Evolutionary conservation across 2,329 filamentous ascomycete genomes (phyloP).

Genomic region (Orbilia quercus): DNA sequence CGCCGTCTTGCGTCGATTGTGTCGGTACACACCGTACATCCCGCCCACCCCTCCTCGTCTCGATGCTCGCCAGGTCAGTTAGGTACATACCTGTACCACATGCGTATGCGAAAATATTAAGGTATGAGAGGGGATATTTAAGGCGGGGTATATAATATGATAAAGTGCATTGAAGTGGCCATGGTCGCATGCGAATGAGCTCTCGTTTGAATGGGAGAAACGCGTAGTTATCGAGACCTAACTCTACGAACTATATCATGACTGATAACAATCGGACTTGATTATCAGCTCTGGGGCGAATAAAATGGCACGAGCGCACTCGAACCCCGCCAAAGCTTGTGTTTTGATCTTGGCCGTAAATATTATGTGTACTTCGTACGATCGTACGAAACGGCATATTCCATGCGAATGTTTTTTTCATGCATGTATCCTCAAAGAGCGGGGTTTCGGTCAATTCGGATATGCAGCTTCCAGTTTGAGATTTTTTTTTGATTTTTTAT

Average conservation of each 20-base stretch:
- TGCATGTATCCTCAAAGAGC: conserved; percentile 11
- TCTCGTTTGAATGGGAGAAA: too few species aligned
- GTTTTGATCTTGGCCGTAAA: conserved; percentile 4
- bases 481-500: neutral
- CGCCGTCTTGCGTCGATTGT: conserved; percentile 20
- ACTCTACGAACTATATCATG: too few species aligned
- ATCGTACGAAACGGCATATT: conserved; percentile 15
- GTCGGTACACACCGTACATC: neutral
- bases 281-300: too few species aligned
- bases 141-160: too few species aligned
- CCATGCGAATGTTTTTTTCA: conserved; percentile 1
- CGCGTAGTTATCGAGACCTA: too few species aligned
- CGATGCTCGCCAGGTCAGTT: neutral
- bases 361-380: too few species aligned
- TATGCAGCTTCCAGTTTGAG: conserved; percentile 12
- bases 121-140: too few species aligned
- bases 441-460: conserved; percentile 6
- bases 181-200: too few species aligned
- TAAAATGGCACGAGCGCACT: neutral
- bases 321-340: conserved; percentile 3
- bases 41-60: neutral
- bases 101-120: too few species aligned
- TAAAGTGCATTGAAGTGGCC: too few species aligned
- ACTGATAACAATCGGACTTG: too few species aligned
- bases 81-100: too few species aligned